phyloP scores from a whole-genome alignment of 768 basidiomycete genomes.

The Agrocybe chaxingu region DNA sequence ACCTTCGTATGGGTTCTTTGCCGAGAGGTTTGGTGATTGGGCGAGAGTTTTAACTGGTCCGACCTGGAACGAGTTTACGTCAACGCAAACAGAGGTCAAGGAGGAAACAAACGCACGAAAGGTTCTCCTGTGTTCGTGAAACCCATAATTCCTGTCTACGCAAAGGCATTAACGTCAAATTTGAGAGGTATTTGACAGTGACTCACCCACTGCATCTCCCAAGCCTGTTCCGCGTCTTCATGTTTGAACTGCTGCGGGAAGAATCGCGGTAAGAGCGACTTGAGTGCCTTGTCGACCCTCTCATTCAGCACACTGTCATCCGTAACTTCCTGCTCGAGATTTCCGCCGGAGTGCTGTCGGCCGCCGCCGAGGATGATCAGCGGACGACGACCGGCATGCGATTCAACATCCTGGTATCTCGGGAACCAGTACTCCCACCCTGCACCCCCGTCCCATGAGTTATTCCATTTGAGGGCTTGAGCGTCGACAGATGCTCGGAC shows the following conservation, averaged over 20 bases:
- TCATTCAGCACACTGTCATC: slow-evolving; percentile 59
- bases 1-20: slow-evolving; percentile 34
- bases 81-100: background rate
- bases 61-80: slow-evolving; percentile 37
- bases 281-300: slow-evolving; percentile 43
- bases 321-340: slow-evolving; percentile 45
- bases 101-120: slow-evolving; percentile 44
- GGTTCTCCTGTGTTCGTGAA: slow-evolving; percentile 62
- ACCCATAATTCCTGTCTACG: slow-evolving; percentile 82
- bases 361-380: slow-evolving; percentile 75
- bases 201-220: slow-evolving; percentile 80
- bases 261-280: slow-evolving; percentile 55
- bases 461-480: slow-evolving; percentile 34
- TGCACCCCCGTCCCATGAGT: slow-evolving; percentile 43
- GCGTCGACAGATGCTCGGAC: slow-evolving; percentile 33
- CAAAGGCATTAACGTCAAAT: background rate
- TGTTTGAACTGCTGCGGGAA: slow-evolving; percentile 51
- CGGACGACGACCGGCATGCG: slow-evolving; percentile 38
- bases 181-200: background rate
- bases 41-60: slow-evolving; percentile 48
- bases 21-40: slow-evolving; percentile 7
- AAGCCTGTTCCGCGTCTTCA: slow-evolving; percentile 35
- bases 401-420: slow-evolving; percentile 29
- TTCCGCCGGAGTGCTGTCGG: slow-evolving; percentile 29
- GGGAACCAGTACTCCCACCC: slow-evolving; percentile 83